Conservation (phyloP, 1,284 basidiomycete species). For the Kalmanozyma brasiliensis region DNA sequence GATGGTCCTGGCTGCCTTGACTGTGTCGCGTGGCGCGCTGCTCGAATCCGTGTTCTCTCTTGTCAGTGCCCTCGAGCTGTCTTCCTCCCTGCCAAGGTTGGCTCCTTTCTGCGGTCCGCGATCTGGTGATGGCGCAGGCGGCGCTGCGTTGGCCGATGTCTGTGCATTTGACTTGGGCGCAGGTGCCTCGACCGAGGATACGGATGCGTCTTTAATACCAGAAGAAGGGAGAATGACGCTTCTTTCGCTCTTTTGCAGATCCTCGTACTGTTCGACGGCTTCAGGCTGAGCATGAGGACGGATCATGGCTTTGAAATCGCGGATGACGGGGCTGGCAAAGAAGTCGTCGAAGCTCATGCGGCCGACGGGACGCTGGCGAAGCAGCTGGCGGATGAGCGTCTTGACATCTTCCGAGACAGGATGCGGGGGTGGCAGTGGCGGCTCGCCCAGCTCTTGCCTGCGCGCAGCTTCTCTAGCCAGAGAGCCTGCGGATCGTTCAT, state of each 20-base stretch:
- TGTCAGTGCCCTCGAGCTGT: neutral
- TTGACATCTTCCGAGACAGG: constrained; percentile 85
- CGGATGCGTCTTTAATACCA: constrained; percentile 25
- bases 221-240: constrained; percentile 37
- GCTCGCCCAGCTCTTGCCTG: constrained; percentile 55
- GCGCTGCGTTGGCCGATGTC: neutral
- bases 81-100: constrained; percentile 5
- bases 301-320: constrained; percentile 46
- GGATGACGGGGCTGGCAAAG: constrained; percentile 73
- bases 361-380: constrained; percentile 85
- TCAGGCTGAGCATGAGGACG: constrained; percentile 35
- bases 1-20: constrained; percentile 12
- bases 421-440: constrained; percentile 57
- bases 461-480: constrained; percentile 57
- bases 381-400: constrained; percentile 81
- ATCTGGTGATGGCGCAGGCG: neutral
- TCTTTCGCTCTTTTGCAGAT: constrained; percentile 39
- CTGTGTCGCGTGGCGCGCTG: constrained; percentile 4
- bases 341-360: constrained; percentile 92
- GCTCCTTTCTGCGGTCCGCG: constrained; percentile 1
- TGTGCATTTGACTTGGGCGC: neutral
- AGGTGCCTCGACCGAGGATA: constrained; percentile 7
- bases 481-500: constrained; percentile 73
- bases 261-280: constrained; percentile 40
- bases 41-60: neutral